Base-by-base conservation (phyloP, 495 filamentous ascomycete genomes). In the Tuber melanosporum region DNA sequence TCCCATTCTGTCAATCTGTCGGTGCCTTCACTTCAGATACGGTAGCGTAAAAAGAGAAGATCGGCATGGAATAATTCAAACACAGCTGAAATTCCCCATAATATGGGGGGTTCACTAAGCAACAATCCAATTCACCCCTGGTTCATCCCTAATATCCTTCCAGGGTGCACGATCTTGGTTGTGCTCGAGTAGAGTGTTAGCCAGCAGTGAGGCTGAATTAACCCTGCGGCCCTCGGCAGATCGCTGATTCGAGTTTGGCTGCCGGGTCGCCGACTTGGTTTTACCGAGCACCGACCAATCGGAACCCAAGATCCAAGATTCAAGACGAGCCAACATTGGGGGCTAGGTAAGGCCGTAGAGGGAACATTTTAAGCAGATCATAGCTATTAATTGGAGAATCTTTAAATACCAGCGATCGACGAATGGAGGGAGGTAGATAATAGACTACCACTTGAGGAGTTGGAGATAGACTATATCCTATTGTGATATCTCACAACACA, bases 221-320 rank as follows among this genome's bases (percentile, higher is more conserved):
- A 66, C 57, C 57, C 26, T 66, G 57, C 26, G 14, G 12, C 14
- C 57, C 17, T 36, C 57, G 57, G 57, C 32, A 66, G 26, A 62
- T 62, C 52, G 10, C 26, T 57, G 3, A 57, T 57, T 57, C 22
- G 22, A 57, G n/a, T 57, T 14, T 57, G 52, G 52, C 52, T 57
- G 52, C 52, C 57, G 12, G 57, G 57, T 66, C 57, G 57, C 57
- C 57, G 57, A 66, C 57, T 36, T 66, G 26, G 57, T 66, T 66
- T 66, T 36, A 66, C 57, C 14, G 57, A 66, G 57, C 26, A 36
- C 57, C 26, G 26, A 66, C 57, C 57, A 66, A 66, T 66, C 57
- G 57, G 57, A 4, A 66, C 15, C 14, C 57, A 66, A 17, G 26
- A 14, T 36, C 15, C 57, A 66, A 66, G 26, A 66, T 66, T 66